phyloP scores from a whole-genome alignment of 345 rosid genomes.

The Populus pruinosa region DNA sequence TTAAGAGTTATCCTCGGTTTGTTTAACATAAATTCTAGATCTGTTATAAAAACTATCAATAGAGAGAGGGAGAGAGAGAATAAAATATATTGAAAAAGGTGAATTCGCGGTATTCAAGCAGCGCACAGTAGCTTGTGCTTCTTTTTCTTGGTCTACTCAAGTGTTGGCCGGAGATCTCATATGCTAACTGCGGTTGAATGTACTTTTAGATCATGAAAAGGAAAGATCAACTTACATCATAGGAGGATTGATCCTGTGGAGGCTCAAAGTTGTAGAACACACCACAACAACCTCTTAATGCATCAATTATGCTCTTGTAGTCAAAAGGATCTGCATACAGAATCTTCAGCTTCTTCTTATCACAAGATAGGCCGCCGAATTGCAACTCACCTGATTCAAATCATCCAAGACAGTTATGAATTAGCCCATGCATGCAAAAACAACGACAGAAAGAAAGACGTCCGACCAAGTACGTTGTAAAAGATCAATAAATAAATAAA shows the following conservation, averaged over 20 bases:
- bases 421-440: neutral
- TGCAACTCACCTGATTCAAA: slow-evolving; percentile 22
- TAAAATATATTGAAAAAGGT: neutral
- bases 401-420: neutral
- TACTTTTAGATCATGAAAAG: neutral
- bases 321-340: slow-evolving; percentile 56
- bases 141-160: neutral
- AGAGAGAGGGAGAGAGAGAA: too few relatives aligned
- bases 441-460: neutral
- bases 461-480: neutral
- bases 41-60: too few relatives aligned
- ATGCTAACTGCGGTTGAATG: neutral
- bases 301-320: slow-evolving; percentile 49
- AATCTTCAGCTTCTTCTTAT: slow-evolving; percentile 39
- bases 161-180: neutral
- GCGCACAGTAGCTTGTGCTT: too few relatives aligned
- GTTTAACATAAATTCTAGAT: too few relatives aligned
- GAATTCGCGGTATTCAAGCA: neutral
- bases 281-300: slow-evolving; percentile 53
- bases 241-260: slow-evolving; percentile 39
- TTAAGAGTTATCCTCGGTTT: too few relatives aligned
- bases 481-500: neutral
- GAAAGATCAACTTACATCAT: slow-evolving; percentile 39
- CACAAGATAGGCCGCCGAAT: slow-evolving; percentile 11
- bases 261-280: slow-evolving; percentile 58